Conservation (phyloP, 805 yeast genomes). For the Yarrowia sp. region DNA sequence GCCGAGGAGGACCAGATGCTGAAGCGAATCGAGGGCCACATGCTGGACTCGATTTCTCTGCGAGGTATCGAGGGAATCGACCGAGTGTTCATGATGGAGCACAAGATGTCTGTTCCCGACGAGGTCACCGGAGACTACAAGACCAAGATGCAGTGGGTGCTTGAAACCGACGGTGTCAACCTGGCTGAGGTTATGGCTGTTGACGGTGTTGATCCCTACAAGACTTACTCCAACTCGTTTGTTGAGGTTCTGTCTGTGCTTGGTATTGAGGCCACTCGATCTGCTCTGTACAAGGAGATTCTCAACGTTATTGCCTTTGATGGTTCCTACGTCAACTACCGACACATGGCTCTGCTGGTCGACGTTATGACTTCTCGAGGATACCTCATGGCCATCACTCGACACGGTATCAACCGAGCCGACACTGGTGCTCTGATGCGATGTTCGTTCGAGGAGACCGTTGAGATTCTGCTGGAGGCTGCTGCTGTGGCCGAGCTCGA, state of each 20-base stretch:
- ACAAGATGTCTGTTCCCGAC: constrained; percentile 54
- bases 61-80: constrained; percentile 96
- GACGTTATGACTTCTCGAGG: constrained; percentile 99
- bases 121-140: constrained; percentile 85
- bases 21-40: constrained; percentile 92
- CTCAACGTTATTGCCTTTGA: constrained; percentile 98
- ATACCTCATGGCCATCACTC: constrained; percentile 96
- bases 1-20: constrained; percentile 97
- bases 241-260: constrained; percentile 92
- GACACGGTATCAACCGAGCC: constrained; percentile 98
- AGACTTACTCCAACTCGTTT: constrained; percentile 95
- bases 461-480: constrained; percentile 95
- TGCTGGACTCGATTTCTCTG: constrained; percentile 92
- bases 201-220: constrained; percentile 88
- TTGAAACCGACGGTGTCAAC: constrained; percentile 98
- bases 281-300: constrained; percentile 91
- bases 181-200: constrained; percentile 93
- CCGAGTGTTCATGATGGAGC: constrained; percentile 71
- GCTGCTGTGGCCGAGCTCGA: constrained; percentile 98
- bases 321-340: constrained; percentile 98
- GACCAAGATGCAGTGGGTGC: constrained; percentile 95
- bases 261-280: constrained; percentile 98
- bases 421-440: constrained; percentile 99
- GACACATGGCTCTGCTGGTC: constrained; percentile 96
- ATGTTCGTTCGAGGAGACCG: constrained; percentile 99